Conservation (phyloP, 176 grass and related monocot genomes). For the Saccharum spontaneum region DNA sequence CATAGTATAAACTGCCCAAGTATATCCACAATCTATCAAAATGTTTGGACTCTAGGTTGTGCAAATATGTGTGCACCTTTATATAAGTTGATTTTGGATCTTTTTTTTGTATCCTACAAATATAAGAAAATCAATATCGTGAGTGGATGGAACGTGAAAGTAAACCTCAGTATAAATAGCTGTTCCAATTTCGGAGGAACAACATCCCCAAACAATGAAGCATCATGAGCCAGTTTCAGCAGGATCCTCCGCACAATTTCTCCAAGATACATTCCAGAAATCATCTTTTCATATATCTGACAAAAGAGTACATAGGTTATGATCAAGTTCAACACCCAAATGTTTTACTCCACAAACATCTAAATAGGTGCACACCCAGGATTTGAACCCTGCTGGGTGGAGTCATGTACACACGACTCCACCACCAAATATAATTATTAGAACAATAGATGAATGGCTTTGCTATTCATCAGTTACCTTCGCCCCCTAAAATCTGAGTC, state of each 20-base stretch:
- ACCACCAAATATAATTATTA: not conserved
- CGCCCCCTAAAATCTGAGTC: not conserved
- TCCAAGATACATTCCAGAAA: constrained; percentile 99
- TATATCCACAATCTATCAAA: not conserved
- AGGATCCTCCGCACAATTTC: constrained; percentile 83
- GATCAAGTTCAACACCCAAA: constrained; percentile 20
- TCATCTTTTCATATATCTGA: constrained; percentile 97
- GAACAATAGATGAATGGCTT: constrained; percentile 8
- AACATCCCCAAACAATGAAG: constrained; percentile 73
- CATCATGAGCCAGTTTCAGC: constrained; percentile 71
- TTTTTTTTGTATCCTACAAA: not conserved
- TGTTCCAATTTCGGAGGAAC: constrained; percentile 77
- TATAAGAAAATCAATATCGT: not conserved
- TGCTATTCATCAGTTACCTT: not conserved
- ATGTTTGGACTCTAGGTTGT: not conserved
- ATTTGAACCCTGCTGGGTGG: not conserved
- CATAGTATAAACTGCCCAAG: not conserved
- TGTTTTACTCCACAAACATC: not conserved
- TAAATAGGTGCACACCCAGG: not conserved
- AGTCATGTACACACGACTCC: not conserved
- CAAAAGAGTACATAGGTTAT: constrained; percentile 16
- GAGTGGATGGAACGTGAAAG: constrained; percentile 21
- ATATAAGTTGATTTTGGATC: not conserved
- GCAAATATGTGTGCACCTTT: not conserved
- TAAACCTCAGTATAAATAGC: constrained; percentile 63